Conservation (phyloP, 169 alveolate genomes). For the Perkinsus olseni region DNA sequence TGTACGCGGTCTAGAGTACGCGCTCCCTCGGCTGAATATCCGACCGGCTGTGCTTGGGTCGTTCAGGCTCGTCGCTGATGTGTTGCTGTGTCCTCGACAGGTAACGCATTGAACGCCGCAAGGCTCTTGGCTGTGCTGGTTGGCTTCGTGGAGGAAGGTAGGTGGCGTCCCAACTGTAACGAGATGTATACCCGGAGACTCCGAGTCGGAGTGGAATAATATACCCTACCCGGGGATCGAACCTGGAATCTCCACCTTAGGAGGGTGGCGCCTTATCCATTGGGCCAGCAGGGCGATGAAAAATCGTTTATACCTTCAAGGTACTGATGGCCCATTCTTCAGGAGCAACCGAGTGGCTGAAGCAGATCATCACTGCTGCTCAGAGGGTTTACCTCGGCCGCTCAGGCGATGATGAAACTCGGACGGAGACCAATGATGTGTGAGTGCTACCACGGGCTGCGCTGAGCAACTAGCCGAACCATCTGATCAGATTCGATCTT, state of each 20-base stretch:
- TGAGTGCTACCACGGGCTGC: background rate
- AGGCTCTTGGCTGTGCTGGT: background rate
- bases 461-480: background rate
- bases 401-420: background rate
- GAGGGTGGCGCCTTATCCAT: constrained; percentile 5
- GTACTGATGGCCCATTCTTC: background rate
- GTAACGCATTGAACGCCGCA: background rate
- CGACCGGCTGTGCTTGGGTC: no score
- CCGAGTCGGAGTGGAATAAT: background rate
- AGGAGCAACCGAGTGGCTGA: background rate
- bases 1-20: background rate
- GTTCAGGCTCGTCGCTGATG: no score
- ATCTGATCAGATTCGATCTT: background rate
- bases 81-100: background rate
- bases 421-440: background rate
- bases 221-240: constrained; percentile 5
- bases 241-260: constrained; percentile 1
- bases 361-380: background rate
- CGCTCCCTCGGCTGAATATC: no score
- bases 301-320: background rate
- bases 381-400: background rate
- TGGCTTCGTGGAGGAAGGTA: background rate
- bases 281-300: background rate
- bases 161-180: background rate
- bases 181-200: background rate